A percentile compares a stretch with the other conserved stretches of the same genome.
Conservation (phyloP, 225 moss, liverwort and hornwort genomes). For the Bryum argenteum region DNA sequence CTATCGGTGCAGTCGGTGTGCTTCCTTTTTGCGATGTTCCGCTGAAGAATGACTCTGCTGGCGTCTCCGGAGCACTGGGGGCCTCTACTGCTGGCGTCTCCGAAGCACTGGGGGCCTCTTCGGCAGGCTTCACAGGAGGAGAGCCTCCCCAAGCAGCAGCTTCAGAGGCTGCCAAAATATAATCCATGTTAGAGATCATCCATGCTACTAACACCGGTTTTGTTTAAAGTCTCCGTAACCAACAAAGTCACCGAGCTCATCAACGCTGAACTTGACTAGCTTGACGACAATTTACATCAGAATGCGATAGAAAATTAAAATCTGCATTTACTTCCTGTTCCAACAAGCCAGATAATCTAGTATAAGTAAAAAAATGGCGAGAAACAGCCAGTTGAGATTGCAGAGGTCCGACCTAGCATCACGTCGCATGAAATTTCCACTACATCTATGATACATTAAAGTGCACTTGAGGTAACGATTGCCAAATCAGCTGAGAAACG, state of each 20-base stretch:
- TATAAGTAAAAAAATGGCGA: background rate
- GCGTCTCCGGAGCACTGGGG: too few species aligned
- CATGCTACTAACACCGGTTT: background rate
- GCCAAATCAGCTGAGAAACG: too few species aligned
- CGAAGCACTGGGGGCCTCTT: slow-evolving; percentile 39
- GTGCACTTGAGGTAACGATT: too few species aligned
- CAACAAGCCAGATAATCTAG: background rate
- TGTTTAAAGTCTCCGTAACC: background rate
- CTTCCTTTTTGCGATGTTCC: too few species aligned
- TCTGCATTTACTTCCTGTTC: background rate
- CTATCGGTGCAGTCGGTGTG: slow-evolving; percentile 36
- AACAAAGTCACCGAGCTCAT: background rate
- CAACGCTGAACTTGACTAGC: background rate
- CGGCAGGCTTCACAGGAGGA: slow-evolving; percentile 55
- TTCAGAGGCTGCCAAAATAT: slow-evolving; percentile 64
- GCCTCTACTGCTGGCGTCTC: too few species aligned
- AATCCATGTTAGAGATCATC: slow-evolving; percentile 22
- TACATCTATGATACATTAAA: background rate
- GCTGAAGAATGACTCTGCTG: too few species aligned
- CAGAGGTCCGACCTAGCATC: too few species aligned
- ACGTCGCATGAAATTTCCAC: background rate
- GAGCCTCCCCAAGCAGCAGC: slow-evolving; percentile 78
- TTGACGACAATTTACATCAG: background rate
- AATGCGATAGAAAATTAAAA: too few species aligned
- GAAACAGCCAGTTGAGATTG: background rate